A percentile compares a stretch with the other conserved stretches of the same genome.
Evolutionary conservation across 1,284 basidiomycete species (phyloP).

Genomic region (Ceratobasidium sp.): DNA sequence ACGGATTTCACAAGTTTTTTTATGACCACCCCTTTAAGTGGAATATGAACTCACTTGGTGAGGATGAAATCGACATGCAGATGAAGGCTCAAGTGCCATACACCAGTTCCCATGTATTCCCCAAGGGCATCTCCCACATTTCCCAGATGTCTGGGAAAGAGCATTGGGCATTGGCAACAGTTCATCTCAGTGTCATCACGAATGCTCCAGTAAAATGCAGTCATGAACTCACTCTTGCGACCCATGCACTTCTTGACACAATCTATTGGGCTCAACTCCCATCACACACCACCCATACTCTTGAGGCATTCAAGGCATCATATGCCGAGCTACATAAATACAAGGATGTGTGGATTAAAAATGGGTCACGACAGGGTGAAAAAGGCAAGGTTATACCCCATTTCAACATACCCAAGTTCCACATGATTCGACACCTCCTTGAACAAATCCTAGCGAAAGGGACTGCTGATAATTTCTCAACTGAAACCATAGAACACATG

Average conservation of each 20-base stretch:
- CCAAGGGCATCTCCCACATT: conserved; percentile 2
- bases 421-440: background rate
- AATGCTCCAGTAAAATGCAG: background rate
- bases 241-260: background rate
- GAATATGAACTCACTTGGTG: conserved; percentile 38
- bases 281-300: background rate
- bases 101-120: background rate
- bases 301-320: background rate
- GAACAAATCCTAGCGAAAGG: background rate
- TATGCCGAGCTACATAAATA: background rate
- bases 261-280: conserved; percentile 1
- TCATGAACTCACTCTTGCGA: background rate
- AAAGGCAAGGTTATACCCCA: background rate
- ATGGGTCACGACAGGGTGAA: background rate
- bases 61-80: conserved; percentile 36
- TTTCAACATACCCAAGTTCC: conserved; percentile 8
- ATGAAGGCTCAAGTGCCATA: background rate
- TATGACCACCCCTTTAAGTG: conserved; percentile 37
- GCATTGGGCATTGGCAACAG: background rate
- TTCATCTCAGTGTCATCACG: background rate
- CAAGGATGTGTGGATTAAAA: conserved; percentile 1
- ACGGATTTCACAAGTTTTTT: conserved; percentile 41
- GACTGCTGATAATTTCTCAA: conserved; percentile 3
- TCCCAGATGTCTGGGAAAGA: conserved; percentile 22
- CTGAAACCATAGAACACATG: background rate